Percentiles rank a stretch among this genome's conserved stretches.
phyloP scores from a whole-genome alignment of 108 stramenopile genomes.

The Bacterosira constricta region DNA sequence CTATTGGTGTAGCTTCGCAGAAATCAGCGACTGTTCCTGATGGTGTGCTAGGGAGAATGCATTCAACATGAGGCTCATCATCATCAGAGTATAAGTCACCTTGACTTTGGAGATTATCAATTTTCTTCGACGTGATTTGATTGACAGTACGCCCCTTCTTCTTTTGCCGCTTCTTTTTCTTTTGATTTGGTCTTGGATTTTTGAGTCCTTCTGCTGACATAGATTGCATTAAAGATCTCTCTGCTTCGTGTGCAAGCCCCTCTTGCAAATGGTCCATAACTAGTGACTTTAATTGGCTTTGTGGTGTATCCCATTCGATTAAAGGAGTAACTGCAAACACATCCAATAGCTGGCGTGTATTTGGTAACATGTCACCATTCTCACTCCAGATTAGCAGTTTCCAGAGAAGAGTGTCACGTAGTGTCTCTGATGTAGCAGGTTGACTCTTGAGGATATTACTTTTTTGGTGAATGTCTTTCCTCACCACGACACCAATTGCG shows the following conservation, averaged over 20 bases:
- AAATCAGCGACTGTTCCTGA: neutral
- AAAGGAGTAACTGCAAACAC: constrained; percentile 12
- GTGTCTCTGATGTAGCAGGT: neutral
- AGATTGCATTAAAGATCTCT: constrained; percentile 38
- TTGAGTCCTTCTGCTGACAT: constrained; percentile 3
- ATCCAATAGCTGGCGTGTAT: neutral
- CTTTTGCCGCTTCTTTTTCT: constrained; percentile 43
- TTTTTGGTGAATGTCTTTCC: constrained; percentile 9
- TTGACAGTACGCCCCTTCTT: constrained; percentile 6
- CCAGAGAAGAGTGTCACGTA: constrained; percentile 2
- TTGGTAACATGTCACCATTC: neutral
- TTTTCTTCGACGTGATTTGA: neutral
- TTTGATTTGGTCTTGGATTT: constrained; percentile 42
- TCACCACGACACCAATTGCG: constrained; percentile 18
- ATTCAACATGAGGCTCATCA: constrained; percentile 27
- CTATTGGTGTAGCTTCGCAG: neutral
- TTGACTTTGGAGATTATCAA: too few relatives aligned
- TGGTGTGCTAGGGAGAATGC: constrained; percentile 15
- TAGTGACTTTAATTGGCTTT: constrained; percentile 9
- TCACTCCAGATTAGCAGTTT: constrained; percentile 3
- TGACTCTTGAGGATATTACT: neutral
- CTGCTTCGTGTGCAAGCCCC: constrained; percentile 41
- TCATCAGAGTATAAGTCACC: constrained; percentile 18
- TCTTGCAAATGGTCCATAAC: constrained; percentile 24
- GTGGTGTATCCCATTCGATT: constrained; percentile 29